A percentile compares a stretch with the other conserved stretches of the same genome.
phyloP scores from a whole-genome alignment of 1,284 basidiomycete genomes.

The Sphaerobolus stellatus region DNA sequence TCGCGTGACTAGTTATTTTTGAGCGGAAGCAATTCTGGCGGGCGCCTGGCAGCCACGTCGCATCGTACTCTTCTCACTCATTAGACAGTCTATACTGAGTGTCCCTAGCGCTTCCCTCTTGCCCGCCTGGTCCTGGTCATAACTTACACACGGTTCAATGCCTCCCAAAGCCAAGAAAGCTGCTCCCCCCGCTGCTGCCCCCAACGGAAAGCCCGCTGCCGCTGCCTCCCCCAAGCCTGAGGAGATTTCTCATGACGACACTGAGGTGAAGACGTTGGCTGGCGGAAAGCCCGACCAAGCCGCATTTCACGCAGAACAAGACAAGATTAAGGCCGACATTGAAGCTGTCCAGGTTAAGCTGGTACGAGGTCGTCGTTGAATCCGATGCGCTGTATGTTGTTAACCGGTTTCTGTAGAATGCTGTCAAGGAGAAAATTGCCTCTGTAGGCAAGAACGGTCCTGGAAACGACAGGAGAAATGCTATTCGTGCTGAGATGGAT shows the following conservation, averaged over 20 bases:
- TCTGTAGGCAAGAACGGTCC: conserved; percentile 57
- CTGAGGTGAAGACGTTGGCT: conserved; percentile 29
- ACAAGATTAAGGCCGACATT: conserved; percentile 79
- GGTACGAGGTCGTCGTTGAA: conserved; percentile 67
- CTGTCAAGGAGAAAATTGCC: conserved; percentile 77
- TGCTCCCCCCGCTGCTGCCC: conserved; percentile 35
- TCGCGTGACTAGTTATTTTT: no score
- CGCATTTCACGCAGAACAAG: conserved; percentile 80
- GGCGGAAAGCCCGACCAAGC: conserved; percentile 77
- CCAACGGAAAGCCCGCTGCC: conserved; percentile 12
- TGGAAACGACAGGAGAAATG: conserved; percentile 71
- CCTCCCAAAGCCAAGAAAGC: conserved; percentile 37
- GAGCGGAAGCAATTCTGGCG: no score
- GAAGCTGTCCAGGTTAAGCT: conserved; percentile 77
- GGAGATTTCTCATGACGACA: conserved; percentile 27
- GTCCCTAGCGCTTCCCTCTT: no score
- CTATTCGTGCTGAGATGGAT: conserved; percentile 83
- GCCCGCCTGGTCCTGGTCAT: no score
- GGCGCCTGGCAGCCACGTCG: conserved; percentile 3
- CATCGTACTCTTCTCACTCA: neutral
- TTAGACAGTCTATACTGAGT: neutral
- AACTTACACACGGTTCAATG: conserved; percentile 14
- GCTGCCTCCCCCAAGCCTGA: conserved; percentile 39
- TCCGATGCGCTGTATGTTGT: conserved; percentile 2
- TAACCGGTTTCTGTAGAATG: conserved; percentile 48